Conservation (phyloP, 2,329 filamentous ascomycete genomes). For the Podosphaera aphanis region DNA sequence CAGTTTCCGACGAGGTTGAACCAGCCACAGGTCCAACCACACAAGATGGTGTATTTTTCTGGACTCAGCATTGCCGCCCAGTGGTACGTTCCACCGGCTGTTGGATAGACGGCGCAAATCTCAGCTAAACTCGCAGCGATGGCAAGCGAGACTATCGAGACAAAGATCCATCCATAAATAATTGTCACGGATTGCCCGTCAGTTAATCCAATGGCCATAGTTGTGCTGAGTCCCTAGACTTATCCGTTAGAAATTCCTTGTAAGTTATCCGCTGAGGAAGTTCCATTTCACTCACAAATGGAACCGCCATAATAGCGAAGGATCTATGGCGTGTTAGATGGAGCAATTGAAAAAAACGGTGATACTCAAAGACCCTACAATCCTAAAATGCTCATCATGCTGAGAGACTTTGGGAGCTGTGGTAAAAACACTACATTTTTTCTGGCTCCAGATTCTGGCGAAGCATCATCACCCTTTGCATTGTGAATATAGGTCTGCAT, state of each 20-base stretch:
- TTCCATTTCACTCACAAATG: constrained; percentile 5
- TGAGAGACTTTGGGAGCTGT: constrained; percentile 40
- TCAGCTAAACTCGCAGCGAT: constrained; percentile 33
- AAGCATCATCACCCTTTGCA: constrained; percentile 1
- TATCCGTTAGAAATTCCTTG: neutral
- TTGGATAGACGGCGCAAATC: constrained; percentile 34
- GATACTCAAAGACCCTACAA: constrained; percentile 9
- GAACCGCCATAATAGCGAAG: constrained; percentile 49
- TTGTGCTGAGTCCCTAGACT: constrained; percentile 33
- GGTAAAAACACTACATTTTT: constrained; percentile 36
- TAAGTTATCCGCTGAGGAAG: neutral
- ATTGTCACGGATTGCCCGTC: constrained; percentile 47
- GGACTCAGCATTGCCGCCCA: constrained; percentile 35
- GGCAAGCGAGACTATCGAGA: constrained; percentile 30
- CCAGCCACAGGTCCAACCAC: constrained; percentile 34
- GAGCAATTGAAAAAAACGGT: constrained; percentile 2
- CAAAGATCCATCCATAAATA: constrained; percentile 29
- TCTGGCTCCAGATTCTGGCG: constrained; percentile 7
- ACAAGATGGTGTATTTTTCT: constrained; percentile 21
- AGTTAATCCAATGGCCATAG: constrained; percentile 41
- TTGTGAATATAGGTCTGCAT: neutral
- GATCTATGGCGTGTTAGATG: constrained; percentile 19
- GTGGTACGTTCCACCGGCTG: constrained; percentile 34
- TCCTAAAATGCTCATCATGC: constrained; percentile 46
- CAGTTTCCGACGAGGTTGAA: constrained; percentile 58